Percentiles rank a stretch among this genome's conserved stretches.
Evolutionary conservation across 768 basidiomycete species (phyloP).

Genomic region (Mycena chlorophos): DNA sequence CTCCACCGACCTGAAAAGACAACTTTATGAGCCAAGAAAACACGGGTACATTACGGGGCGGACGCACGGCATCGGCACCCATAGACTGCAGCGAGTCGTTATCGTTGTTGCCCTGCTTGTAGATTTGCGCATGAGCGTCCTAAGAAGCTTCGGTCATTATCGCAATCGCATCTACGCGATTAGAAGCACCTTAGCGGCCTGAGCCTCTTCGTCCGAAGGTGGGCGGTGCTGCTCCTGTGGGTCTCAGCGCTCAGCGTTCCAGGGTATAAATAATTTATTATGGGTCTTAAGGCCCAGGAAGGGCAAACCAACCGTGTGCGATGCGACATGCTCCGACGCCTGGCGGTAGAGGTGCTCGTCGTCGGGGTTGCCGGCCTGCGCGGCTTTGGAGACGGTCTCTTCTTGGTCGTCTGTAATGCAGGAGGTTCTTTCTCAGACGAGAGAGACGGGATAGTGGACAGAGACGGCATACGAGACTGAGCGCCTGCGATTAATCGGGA

Average conservation of each 20-base stretch:
- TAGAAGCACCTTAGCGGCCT: constrained; percentile 1
- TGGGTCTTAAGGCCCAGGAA: not conserved
- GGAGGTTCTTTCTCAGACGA: not conserved
- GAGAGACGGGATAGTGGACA: not conserved
- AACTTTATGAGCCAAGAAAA: not conserved
- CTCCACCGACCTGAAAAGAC: not conserved
- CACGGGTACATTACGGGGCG: constrained; percentile 3
- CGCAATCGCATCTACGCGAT: not conserved
- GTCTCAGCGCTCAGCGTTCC: no score
- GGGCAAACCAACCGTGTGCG: not conserved
- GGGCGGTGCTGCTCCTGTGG: constrained; percentile 6
- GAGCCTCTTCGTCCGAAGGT: constrained; percentile 6
- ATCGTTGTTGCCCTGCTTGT: constrained; percentile 1
- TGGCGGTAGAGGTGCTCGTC: constrained; percentile 6
- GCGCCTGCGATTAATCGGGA: constrained; percentile 1
- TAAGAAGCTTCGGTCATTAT: not conserved
- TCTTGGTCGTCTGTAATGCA: constrained; percentile 7
- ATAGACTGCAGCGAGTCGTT: not conserved
- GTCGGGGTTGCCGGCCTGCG: constrained; percentile 6
- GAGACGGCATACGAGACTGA: not conserved
- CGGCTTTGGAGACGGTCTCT: constrained; percentile 1
- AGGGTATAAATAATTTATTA: not conserved
- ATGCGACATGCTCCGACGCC: constrained; percentile 6
- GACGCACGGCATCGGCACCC: constrained; percentile 13
- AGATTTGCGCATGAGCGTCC: constrained; percentile 13